Evolutionary conservation across 2,329 filamentous ascomycete genomes (phyloP).

Genomic region (Aspergillus latus): DNA sequence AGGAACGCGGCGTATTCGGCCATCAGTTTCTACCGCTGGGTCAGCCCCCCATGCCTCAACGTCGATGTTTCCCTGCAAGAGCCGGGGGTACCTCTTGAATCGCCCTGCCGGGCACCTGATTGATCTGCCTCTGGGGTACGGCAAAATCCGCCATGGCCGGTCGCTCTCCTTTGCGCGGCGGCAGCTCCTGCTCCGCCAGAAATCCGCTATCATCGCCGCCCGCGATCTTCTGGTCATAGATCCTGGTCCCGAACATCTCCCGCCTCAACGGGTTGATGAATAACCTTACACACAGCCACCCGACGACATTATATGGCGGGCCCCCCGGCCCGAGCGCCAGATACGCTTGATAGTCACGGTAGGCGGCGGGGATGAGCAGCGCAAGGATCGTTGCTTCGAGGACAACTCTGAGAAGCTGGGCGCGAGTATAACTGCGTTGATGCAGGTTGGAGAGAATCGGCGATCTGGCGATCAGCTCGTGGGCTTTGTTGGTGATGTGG

Average conservation of each 20-base stretch:
- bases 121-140: slow-evolving; percentile 32
- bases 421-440: not conserved
- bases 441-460: not conserved
- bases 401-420: not conserved
- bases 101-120: slow-evolving; percentile 24
- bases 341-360: slow-evolving; percentile 39
- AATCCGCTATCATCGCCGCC: slow-evolving; percentile 19
- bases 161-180: slow-evolving; percentile 14
- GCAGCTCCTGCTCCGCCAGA: slow-evolving; percentile 6
- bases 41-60: not conserved
- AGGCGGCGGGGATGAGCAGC: slow-evolving; percentile 20
- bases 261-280: slow-evolving; percentile 26
- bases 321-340: slow-evolving; percentile 39
- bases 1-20: slow-evolving; percentile 25
- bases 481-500: too few relatives aligned
- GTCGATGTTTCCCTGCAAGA: not conserved
- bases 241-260: slow-evolving; percentile 31
- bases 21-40: slow-evolving; percentile 25
- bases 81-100: slow-evolving; percentile 21
- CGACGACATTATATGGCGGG: slow-evolving; percentile 36
- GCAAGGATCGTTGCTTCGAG: not conserved
- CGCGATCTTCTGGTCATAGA: slow-evolving; percentile 27
- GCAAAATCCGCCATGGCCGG: slow-evolving; percentile 31
- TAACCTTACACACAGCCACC: slow-evolving; percentile 33
- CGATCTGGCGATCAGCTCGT: not conserved